These are phyloP conservation scores for Nectriaceae sp. DNA, from an alignment of 2,329 filamentous ascomycete species.

Conservation along the genomic window DNA sequence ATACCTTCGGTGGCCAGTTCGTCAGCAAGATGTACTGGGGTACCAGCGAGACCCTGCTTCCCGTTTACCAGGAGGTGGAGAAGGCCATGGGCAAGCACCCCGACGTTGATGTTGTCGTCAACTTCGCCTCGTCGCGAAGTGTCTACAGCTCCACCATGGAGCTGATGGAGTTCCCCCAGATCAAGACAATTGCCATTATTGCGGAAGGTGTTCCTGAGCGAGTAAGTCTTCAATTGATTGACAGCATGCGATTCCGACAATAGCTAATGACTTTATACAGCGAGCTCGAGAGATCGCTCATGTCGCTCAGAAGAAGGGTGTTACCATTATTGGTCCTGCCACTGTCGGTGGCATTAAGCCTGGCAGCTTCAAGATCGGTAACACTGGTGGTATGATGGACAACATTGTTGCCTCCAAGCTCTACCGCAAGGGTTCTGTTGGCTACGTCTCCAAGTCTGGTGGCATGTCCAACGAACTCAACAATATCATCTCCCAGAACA, in stretches of 20 bases:
- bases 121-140: slow-evolving; percentile 98
- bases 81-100: slow-evolving; percentile 96
- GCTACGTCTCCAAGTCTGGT: slow-evolving; percentile 99
- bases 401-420: slow-evolving; percentile 99
- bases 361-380: slow-evolving; percentile 99
- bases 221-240: slow-evolving; percentile 55
- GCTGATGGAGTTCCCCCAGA: slow-evolving; percentile 94
- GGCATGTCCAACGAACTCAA: slow-evolving; percentile 99
- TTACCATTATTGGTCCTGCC: slow-evolving; percentile 97
- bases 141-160: slow-evolving; percentile 99
- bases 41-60: slow-evolving; percentile 96
- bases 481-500: slow-evolving; percentile 97
- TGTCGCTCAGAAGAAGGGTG: slow-evolving; percentile 95
- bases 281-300: slow-evolving; percentile 98
- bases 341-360: slow-evolving; percentile 99
- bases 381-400: slow-evolving; percentile 99
- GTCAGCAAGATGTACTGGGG: slow-evolving; percentile 99
- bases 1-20: slow-evolving; percentile 99
- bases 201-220: slow-evolving; percentile 98
- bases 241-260: neutral
- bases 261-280: slow-evolving; percentile 43
- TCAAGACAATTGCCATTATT: slow-evolving; percentile 99
- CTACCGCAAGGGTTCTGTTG: slow-evolving; percentile 98
- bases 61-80: slow-evolving; percentile 91
- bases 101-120: slow-evolving; percentile 97